phyloP scores from a whole-genome alignment of 108 stramenopile species.

The Pseudonitzschia multiseries region DNA sequence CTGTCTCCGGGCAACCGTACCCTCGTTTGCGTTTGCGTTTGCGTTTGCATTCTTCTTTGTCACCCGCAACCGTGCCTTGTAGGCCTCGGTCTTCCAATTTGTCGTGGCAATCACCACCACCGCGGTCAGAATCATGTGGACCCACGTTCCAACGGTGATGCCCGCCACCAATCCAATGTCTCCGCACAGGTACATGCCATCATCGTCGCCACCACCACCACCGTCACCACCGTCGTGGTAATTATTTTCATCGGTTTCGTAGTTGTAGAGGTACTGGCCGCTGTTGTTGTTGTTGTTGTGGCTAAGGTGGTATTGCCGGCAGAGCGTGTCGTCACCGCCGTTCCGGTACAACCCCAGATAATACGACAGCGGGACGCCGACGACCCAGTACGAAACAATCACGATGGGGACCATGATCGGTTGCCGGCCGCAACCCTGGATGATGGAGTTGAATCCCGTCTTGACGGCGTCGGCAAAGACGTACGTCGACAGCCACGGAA shows the following conservation, averaged over 20 bases:
- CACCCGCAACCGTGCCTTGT: conserved; percentile 33
- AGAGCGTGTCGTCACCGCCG: conserved; percentile 17
- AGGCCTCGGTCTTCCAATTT: conserved; percentile 42
- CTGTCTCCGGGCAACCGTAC: too few species aligned
- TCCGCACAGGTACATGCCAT: conserved; percentile 48
- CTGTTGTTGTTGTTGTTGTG: too few species aligned
- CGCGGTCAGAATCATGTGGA: conserved; percentile 56
- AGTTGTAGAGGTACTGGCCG: too few species aligned
- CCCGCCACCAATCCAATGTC: conserved; percentile 59
- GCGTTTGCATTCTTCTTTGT: background rate
- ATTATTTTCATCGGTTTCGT: too few species aligned
- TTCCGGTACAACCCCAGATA: conserved; percentile 44
- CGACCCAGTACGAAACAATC: conserved; percentile 58
- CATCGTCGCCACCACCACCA: conserved; percentile 31
- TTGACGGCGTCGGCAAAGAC: conserved; percentile 74
- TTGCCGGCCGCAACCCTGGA: conserved; percentile 74
- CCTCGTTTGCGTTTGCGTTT: background rate
- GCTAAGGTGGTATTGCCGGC: background rate
- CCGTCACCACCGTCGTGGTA: too few species aligned
- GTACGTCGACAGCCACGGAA: conserved; percentile 57
- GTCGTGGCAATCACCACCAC: conserved; percentile 38
- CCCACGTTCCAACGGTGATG: conserved; percentile 66
- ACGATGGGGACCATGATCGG: conserved; percentile 50
- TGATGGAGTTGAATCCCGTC: conserved; percentile 53
- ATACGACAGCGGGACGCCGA: conserved; percentile 65